Evolutionary conservation across 2,329 filamentous ascomycete genomes (phyloP), one percentile per base, ranked within the genome.

Genomic region (Phialophora chinensis): DNA sequence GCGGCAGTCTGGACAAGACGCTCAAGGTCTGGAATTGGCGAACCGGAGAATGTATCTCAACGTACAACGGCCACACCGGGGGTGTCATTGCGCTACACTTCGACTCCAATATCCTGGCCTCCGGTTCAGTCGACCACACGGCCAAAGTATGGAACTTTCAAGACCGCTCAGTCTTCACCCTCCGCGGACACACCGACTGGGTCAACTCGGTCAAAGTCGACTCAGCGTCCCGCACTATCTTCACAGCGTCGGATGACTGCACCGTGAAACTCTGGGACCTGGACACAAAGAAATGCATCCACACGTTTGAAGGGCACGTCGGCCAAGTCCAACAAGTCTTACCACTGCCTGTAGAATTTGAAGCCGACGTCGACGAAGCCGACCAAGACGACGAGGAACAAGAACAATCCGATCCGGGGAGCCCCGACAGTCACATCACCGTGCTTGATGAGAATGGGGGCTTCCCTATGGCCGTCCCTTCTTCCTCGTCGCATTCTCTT

Each of bases 1-100:
- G 91, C 64, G 95, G 93, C 60, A 93, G 91, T 75, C 84, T 97
- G 63, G 95, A 98, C 77, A 86, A 88, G 57, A 96, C 90, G 4
- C 86, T 99, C 73, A 93, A 91, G 76, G 88, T 99, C 38, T 99
- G 95, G 95, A 96, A 99, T 75, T 97, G 93, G 93, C 87, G 91
- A 68, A 97, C 92, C 0, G 95, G 95, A 55, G 87, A 92, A 73
- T 93, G 92, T 73, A 85, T 97, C 64, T 91, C 90, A 57, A 96
- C 90, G 0, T 88, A 96, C 62, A 85, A 86, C 12, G 90, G 90
- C 25, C 95, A 98, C 75, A 87, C 84, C 20, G 89, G 89, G 42
- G 93, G 93, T 12, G 91, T 99, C 29, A 90, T 98, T 69, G 90
- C 90, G 25, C 85, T 98, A 8, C 91, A 98, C 78, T 96, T 96